Percentiles rank a stretch among this genome's conserved stretches.
Conservation (phyloP, 805 yeast species). For the Nakazawaea ambrosiae region DNA sequence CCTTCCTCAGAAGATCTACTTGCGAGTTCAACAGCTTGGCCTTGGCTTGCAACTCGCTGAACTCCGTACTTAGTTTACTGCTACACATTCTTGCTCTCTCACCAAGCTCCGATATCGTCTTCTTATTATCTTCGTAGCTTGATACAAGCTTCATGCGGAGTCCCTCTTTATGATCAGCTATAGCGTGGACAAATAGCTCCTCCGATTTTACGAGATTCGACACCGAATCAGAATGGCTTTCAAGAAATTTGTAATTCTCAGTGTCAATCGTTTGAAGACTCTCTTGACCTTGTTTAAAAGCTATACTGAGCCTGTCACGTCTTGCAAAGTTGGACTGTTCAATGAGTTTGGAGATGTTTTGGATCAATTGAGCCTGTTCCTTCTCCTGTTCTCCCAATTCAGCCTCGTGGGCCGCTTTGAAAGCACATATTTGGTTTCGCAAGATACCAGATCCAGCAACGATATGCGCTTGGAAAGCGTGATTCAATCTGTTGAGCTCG, state of each 20-base stretch:
- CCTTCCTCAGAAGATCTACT: too few species aligned
- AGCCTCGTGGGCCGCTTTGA: background rate
- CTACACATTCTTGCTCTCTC: too few species aligned
- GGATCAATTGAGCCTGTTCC: background rate
- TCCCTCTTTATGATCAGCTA: background rate
- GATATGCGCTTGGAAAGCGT: background rate
- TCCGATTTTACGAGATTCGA: slow-evolving; percentile 5
- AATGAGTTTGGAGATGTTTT: background rate
- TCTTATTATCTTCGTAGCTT: background rate
- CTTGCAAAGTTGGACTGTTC: background rate
- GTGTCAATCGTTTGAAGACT: background rate
- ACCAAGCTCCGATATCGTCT: too few species aligned
- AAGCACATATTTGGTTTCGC: background rate
- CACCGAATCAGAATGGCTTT: background rate
- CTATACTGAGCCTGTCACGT: background rate
- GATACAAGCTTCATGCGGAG: background rate
- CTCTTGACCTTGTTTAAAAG: background rate
- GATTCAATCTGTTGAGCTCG: background rate
- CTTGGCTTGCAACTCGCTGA: too few species aligned
- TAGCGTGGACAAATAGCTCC: background rate
- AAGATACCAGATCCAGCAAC: background rate
- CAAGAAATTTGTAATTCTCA: background rate
- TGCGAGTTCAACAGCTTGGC: too few species aligned
- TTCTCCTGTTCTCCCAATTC: background rate
- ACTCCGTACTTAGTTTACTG: too few species aligned